Evolutionary conservation across 2,329 filamentous ascomycete genomes (phyloP).

Genomic region (Tolypocladium sp.): DNA sequence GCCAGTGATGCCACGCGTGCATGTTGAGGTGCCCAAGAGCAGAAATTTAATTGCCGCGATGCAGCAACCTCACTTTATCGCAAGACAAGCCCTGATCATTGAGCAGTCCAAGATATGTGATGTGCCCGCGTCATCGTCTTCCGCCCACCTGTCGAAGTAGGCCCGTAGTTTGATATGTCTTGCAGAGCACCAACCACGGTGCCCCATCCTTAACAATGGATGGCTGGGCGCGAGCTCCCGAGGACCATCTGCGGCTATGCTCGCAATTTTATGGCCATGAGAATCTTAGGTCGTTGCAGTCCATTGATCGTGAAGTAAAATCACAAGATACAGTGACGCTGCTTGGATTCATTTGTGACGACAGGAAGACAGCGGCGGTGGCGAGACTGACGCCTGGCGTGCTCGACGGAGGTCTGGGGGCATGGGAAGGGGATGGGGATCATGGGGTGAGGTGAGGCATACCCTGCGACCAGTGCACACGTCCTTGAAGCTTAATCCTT

Average conservation of each 20-base stretch:
- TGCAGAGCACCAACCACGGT: neutral
- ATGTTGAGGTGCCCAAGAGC: neutral
- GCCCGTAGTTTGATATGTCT: neutral
- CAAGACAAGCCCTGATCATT: neutral
- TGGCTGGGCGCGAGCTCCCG: neutral
- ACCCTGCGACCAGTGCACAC: slow-evolving; percentile 19
- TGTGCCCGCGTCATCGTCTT: slow-evolving; percentile 3
- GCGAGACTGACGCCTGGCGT: neutral
- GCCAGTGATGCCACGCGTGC: neutral
- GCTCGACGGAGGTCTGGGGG: neutral
- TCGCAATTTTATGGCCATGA: slow-evolving; percentile 1
- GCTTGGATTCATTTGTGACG: slow-evolving; percentile 4
- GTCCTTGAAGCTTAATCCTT: slow-evolving; percentile 14
- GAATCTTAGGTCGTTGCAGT: neutral
- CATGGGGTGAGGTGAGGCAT: slow-evolving; percentile 15
- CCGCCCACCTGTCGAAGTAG: neutral
- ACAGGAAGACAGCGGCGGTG: slow-evolving; percentile 3
- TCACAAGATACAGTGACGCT: slow-evolving; percentile 7
- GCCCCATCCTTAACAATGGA: neutral
- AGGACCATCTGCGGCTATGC: slow-evolving; percentile 1
- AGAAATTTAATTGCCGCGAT: slow-evolving; percentile 1
- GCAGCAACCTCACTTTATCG: slow-evolving; percentile 5
- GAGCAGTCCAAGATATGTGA: slow-evolving; percentile 5
- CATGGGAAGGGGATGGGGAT: slow-evolving; percentile 12
- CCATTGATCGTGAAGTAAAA: slow-evolving; percentile 4